Percentiles rank a stretch among this genome's conserved stretches.
Evolutionary conservation across 331 rosid genomes (phyloP).

Genomic region (Cydonia oblonga): DNA sequence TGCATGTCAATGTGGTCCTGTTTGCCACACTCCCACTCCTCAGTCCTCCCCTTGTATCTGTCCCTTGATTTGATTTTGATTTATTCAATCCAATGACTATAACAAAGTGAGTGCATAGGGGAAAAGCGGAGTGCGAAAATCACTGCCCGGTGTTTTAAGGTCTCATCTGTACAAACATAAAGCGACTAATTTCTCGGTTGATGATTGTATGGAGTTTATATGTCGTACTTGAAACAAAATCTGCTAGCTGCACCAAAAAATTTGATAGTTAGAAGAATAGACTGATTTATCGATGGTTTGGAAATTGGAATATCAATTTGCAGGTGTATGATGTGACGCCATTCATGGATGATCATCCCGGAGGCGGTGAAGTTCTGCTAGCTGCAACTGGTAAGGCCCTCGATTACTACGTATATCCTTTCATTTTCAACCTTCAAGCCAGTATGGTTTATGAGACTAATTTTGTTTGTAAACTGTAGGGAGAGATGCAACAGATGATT

Average conservation of each 20-base stretch:
- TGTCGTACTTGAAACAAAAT: neutral
- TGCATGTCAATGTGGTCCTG: neutral
- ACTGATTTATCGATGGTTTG: neutral
- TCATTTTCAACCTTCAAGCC: neutral
- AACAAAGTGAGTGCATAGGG: too few relatives aligned
- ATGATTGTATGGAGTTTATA: neutral
- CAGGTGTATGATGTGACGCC: constrained; percentile 85
- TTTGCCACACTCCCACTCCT: neutral
- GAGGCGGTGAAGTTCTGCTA: constrained; percentile 87
- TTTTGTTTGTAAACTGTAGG: constrained; percentile 33
- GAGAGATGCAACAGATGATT: constrained; percentile 87
- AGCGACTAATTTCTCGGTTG: neutral
- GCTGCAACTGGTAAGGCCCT: constrained; percentile 63
- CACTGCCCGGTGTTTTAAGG: too few relatives aligned
- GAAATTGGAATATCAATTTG: neutral
- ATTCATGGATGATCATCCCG: constrained; percentile 96
- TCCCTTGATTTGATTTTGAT: neutral
- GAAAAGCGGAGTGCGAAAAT: too few relatives aligned
- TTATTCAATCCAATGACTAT: too few relatives aligned
- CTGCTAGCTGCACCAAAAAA: neutral
- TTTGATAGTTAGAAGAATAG: neutral
- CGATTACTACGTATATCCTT: neutral
- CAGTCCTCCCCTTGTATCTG: neutral
- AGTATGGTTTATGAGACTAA: neutral
- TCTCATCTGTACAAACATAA: neutral